phyloP scores from a whole-genome alignment of 2,329 filamentous ascomycete genomes.

The Penicillium polonicum region DNA sequence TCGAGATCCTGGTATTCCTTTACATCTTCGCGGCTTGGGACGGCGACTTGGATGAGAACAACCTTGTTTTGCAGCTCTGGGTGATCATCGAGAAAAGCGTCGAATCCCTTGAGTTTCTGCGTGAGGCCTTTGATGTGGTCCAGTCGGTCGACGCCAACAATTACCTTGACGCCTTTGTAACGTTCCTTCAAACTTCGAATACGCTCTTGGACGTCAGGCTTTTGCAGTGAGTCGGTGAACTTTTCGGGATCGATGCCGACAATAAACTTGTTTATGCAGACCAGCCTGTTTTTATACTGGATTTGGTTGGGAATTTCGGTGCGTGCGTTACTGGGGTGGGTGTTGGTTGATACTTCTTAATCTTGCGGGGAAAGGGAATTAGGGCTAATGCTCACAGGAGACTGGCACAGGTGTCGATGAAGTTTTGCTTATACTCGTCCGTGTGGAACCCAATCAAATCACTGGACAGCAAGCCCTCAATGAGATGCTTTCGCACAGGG shows the following conservation, averaged over 20 bases:
- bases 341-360: neutral
- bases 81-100: constrained; percentile 87
- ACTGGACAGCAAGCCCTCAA: constrained; percentile 79
- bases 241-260: constrained; percentile 96
- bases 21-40: constrained; percentile 79
- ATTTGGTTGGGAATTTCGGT: constrained; percentile 79
- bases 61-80: constrained; percentile 94
- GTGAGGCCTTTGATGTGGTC: constrained; percentile 98
- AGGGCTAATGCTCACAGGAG: constrained; percentile 60
- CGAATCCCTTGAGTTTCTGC: constrained; percentile 88
- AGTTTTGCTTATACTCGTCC: constrained; percentile 92
- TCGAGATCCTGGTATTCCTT: constrained; percentile 94
- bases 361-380: no score
- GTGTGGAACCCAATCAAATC: constrained; percentile 96
- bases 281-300: constrained; percentile 76
- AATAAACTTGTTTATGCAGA: constrained; percentile 85
- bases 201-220: constrained; percentile 73
- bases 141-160: constrained; percentile 87
- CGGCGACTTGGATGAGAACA: constrained; percentile 87
- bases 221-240: constrained; percentile 77
- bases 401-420: constrained; percentile 82
- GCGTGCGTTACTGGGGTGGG: constrained; percentile 32
- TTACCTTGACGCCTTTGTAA: constrained; percentile 85
- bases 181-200: constrained; percentile 75
- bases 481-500: constrained; percentile 78